These are phyloP conservation scores for Cercospora sp. DNA, from an alignment of 2,329 filamentous ascomycete genomes.

Conservation along the genomic window DNA sequence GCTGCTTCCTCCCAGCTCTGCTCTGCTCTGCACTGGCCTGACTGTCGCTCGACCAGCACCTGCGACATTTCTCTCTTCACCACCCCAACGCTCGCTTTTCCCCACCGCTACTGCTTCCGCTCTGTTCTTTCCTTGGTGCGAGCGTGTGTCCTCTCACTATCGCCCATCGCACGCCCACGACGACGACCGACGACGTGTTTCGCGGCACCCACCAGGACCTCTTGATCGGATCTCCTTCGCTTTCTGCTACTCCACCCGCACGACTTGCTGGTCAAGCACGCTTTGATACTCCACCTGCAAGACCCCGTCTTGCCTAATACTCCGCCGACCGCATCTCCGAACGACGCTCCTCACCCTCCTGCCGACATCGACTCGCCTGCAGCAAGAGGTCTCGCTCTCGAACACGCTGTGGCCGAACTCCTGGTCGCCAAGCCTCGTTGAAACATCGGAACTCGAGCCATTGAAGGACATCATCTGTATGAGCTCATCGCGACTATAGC, in stretches of 20 bases:
- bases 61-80: conserved; percentile 11
- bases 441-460: conserved; percentile 12
- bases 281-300: neutral
- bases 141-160: conserved; percentile 3
- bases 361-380: neutral
- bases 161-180: neutral
- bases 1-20: neutral
- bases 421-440: conserved; percentile 19
- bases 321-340: neutral
- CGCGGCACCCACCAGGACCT: neutral
- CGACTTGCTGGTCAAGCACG: conserved; percentile 27
- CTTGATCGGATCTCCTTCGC: conserved; percentile 1
- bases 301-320: conserved; percentile 12
- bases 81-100: conserved; percentile 13
- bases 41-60: neutral
- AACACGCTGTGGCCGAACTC: conserved; percentile 5
- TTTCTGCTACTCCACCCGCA: conserved; percentile 9
- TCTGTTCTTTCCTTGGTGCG: conserved; percentile 12
- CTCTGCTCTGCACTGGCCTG: neutral
- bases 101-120: conserved; percentile 5
- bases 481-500: conserved; percentile 12
- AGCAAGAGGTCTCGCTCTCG: neutral
- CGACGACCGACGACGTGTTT: neutral
- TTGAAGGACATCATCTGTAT: conserved; percentile 16
- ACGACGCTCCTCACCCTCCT: neutral